Base-by-base conservation (phyloP, 1,284 basidiomycete species). In the Amylostereum areolatum region DNA sequence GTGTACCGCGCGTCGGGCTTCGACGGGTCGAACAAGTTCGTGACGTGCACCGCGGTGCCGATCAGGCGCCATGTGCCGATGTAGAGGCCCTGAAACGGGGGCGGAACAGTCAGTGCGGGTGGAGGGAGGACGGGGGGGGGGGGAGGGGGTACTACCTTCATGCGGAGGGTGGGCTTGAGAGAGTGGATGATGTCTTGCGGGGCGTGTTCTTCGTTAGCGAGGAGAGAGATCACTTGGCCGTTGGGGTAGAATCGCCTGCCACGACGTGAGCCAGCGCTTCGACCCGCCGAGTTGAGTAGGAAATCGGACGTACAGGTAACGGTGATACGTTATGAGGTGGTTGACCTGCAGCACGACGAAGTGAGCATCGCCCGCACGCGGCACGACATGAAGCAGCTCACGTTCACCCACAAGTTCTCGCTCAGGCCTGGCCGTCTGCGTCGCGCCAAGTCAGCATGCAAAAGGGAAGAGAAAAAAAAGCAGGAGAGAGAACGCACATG, bases 181-280 rank as follows among this genome's bases (percentile, higher is more conserved):
- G 81, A 67, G 3, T 86, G 85, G 44, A 97, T 88, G 27, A 92
- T 76, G 49, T 89, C 77, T 25, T 83, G 77, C 0, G 93, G 94
- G 1, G 73, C 56, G 43, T 78, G 67, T 55, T 83, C 88, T 64
- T 96, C 92, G 52, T 93, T 94, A 1, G 89, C 82, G 27, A 95
- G 80, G 11, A 95, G 77, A 25, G 90, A 93, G 3, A 97, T 75
- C 4, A 94, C 92, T 57, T 80, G 78, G 2, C 94, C 94, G 57
- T 92, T 83, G 1, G 91, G 84, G 54, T 89, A 87, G 72, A 97
- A 97, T 7, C 94, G 89, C 36, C 93, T 85, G 59, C 3, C 4
- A 10, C 34, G n/a, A n/a, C n/a, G n/a, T n/a, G n/a, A n/a, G n/a
- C n/a, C n/a, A n/a, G n/a, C n/a, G n/a, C n/a, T n/a, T n/a, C n/a